phyloP scores from a whole-genome alignment of 345 rosid species.

The Arabis hirsuta region DNA sequence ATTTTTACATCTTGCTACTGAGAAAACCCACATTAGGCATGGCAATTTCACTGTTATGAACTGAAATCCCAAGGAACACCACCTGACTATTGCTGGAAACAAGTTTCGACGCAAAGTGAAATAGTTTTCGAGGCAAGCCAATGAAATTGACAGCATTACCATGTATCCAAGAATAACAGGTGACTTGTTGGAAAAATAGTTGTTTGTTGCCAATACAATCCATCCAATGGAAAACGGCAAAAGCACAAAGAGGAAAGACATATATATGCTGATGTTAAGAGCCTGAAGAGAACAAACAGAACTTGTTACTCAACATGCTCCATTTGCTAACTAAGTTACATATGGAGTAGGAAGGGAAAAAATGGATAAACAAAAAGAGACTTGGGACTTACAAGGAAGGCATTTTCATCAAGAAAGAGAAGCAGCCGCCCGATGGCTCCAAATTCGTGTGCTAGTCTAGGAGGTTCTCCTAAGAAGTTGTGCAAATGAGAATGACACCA shows the following conservation, averaged over 20 bases:
- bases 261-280: conserved; percentile 23
- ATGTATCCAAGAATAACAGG: conserved; percentile 17
- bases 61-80: not conserved
- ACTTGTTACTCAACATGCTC: not conserved
- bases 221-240: conserved; percentile 32
- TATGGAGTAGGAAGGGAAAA: not conserved
- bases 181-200: not conserved
- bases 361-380: not conserved
- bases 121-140: not conserved
- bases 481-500: not conserved
- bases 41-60: conserved; percentile 17
- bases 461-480: not conserved
- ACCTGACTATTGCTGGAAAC: conserved; percentile 11
- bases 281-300: conserved; percentile 9
- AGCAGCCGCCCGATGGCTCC: conserved; percentile 24
- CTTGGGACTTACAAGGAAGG: conserved; percentile 23
- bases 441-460: conserved; percentile 16
- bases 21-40: conserved; percentile 3
- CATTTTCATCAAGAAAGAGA: conserved; percentile 26
- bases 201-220: conserved; percentile 5
- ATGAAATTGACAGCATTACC: conserved; percentile 1
- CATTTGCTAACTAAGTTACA: not conserved
- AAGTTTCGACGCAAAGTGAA: not conserved
- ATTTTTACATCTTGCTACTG: no score
- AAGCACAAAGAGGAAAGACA: not conserved